Base-by-base conservation (phyloP, 208 protist genomes). In the Vickermania spadyakhi region DNA sequence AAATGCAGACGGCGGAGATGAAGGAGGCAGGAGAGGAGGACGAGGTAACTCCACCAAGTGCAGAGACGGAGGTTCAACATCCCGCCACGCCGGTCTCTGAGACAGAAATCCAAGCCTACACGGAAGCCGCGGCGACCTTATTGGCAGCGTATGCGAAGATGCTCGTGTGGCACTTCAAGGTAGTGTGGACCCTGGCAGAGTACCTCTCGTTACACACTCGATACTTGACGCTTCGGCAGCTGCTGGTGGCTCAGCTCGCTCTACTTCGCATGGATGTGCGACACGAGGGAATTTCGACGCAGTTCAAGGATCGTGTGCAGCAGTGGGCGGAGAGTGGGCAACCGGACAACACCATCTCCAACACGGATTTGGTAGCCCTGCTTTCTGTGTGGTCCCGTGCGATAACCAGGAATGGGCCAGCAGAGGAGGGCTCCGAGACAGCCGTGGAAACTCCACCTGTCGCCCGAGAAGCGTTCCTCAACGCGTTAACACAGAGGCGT, bases 121-220 rank as follows among this genome's bases (percentile, higher is more conserved):
- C 62, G 2, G 53, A 59, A 14, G 2, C 52, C 5, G 54, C 75
- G 18, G 68, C 69, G 36, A 60, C 67, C 30, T 67, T 89, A 26
- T 53, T 93, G 22, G 78, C 80, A 2, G 67, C 86, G 14, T 93
- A 82, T 28, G 70, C 82, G 14, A 83, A 82, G 60, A 81, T 84
- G 82, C 61, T 93, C 3, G 72, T 93, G 3, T 90, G 81, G 82
- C 75, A 87, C 51, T 93, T 86, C 45, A 69, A 59, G 7, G 70
- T 89, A 1, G 55, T 84, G 28, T 76, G 80, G 57, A 70, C 75
- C 2, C 57, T 92, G 56, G 68, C 81, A 22, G 74, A 87, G 41
- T 73, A 77, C 18, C 52, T 41, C 22, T 62, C 56, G 11, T 64
- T 72, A n/a, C 64, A 70, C 45, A 66, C 59, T 3, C 18, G 59